Evolutionary conservation across 768 basidiomycete genomes (phyloP).

Genomic region (Leucogyrophana mollusca): DNA sequence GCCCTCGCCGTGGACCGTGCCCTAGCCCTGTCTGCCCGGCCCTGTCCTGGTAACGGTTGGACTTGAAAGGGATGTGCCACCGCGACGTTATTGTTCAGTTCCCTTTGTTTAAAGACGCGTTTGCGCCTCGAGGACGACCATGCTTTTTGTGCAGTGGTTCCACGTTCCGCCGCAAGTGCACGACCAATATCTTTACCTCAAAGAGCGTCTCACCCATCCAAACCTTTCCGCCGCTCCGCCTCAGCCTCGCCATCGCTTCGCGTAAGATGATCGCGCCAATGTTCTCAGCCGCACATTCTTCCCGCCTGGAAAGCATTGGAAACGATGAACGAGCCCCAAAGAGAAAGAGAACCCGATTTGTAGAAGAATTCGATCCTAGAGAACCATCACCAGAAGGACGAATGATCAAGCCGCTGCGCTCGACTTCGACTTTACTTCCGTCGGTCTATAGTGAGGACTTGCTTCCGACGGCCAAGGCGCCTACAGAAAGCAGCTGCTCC

Average conservation of each 20-base stretch:
- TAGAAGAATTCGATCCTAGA: background rate
- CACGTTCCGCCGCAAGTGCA: background rate
- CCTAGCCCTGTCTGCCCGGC: no score
- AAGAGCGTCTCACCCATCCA: background rate
- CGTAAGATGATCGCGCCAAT: conserved; percentile 22
- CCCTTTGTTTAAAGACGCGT: no score
- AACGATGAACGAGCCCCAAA: conserved; percentile 4
- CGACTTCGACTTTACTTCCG: background rate
- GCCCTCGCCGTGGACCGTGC: no score
- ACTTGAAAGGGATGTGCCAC: no score
- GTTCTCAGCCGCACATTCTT: conserved; percentile 31
- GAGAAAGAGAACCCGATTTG: background rate
- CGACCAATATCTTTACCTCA: no score
- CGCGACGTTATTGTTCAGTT: no score
- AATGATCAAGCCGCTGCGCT: background rate
- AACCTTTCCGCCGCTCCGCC: background rate
- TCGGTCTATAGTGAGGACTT: background rate
- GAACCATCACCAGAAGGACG: background rate
- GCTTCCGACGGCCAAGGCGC: background rate
- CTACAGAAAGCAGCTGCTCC: conserved; percentile 1
- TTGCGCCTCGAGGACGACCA: no score
- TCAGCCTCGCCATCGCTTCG: no score
- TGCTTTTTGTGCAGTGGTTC: no score
- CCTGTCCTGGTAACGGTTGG: no score
- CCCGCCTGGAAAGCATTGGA: conserved; percentile 21